A percentile compares a stretch with the other conserved stretches of the same genome.
phyloP scores from a whole-genome alignment of 352 stramenopile genomes.

The Pythium biforme region DNA sequence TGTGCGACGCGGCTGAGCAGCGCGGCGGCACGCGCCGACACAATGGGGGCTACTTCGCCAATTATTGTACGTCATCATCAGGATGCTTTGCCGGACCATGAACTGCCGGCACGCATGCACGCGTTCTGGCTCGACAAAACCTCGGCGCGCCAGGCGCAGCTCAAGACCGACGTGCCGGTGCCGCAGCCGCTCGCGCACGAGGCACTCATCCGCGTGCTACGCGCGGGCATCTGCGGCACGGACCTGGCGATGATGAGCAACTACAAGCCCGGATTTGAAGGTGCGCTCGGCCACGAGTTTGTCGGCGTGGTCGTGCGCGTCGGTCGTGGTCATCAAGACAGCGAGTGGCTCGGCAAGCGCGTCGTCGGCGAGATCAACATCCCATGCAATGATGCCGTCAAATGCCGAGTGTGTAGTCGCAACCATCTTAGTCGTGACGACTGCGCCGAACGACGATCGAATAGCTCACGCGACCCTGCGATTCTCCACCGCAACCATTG shows the following conservation, averaged over 20 bases:
- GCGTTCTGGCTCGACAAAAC: conserved; percentile 48
- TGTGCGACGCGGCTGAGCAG: too few species aligned
- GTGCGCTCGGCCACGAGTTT: conserved; percentile 88
- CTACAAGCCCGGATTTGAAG: conserved; percentile 71
- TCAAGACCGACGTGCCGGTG: conserved; percentile 40
- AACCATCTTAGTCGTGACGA: conserved; percentile 9
- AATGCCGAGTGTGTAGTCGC: conserved; percentile 24
- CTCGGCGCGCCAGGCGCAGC: conserved; percentile 10
- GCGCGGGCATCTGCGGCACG: conserved; percentile 70
- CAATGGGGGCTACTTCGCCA: too few species aligned
- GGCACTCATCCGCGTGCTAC: conserved; percentile 58
- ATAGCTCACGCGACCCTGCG: neutral
- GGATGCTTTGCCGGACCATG: too few species aligned
- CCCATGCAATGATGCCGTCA: conserved; percentile 52
- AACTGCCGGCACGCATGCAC: conserved; percentile 34
- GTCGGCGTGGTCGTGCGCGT: conserved; percentile 81
- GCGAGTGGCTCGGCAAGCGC: conserved; percentile 66
- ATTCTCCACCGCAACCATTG: conserved; percentile 63
- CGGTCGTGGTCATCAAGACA: conserved; percentile 29
- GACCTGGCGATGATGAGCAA: conserved; percentile 73
- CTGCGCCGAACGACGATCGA: neutral
- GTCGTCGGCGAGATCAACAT: conserved; percentile 93
- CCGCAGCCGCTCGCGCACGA: conserved; percentile 39
- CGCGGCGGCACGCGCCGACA: too few species aligned
- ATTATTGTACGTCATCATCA: too few species aligned